These are phyloP conservation scores for Acanthamoeba rhysodes DNA, from an alignment of 208 protist species.

Conservation along the genomic window DNA sequence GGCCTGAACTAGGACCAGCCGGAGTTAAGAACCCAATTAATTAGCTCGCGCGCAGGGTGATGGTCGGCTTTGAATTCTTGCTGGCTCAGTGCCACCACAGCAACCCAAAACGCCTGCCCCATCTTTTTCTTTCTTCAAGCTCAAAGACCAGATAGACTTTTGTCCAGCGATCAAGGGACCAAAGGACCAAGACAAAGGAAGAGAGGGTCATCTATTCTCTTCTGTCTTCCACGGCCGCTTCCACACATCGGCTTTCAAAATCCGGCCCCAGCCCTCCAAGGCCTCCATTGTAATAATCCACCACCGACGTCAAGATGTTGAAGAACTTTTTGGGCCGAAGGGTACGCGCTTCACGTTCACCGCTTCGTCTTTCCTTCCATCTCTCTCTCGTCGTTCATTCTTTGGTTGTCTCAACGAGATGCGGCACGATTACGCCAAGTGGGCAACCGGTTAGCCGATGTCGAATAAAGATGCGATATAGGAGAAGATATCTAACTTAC, in stretches of 20 bases:
- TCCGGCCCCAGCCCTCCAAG: neutral
- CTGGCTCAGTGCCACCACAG: too few species aligned
- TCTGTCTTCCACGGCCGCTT: too few species aligned
- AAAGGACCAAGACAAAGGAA: too few species aligned
- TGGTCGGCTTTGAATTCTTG: neutral
- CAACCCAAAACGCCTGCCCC: too few species aligned
- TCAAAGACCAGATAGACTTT: too few species aligned
- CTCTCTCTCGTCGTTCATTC: neutral
- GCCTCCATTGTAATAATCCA: neutral
- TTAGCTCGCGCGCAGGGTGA: neutral
- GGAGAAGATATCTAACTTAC: neutral
- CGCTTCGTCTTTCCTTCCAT: neutral
- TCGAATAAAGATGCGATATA: too few species aligned
- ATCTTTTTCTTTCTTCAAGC: too few species aligned
- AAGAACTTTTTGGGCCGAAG: conserved; percentile 35
- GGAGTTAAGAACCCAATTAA: neutral
- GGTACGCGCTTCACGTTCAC: neutral
- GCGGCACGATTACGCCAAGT: neutral
- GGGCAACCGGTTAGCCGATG: neutral
- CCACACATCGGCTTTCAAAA: neutral
- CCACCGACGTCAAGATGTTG: neutral
- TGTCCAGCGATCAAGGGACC: too few species aligned
- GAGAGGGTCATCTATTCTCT: too few species aligned
- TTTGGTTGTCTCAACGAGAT: neutral
- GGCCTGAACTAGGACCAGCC: too few species aligned